A percentile compares a stretch with the other conserved stretches of the same genome.
Evolutionary conservation across 371 early-diverging fungal genomes (phyloP).

Genomic region (Fennellomyces sp.): DNA sequence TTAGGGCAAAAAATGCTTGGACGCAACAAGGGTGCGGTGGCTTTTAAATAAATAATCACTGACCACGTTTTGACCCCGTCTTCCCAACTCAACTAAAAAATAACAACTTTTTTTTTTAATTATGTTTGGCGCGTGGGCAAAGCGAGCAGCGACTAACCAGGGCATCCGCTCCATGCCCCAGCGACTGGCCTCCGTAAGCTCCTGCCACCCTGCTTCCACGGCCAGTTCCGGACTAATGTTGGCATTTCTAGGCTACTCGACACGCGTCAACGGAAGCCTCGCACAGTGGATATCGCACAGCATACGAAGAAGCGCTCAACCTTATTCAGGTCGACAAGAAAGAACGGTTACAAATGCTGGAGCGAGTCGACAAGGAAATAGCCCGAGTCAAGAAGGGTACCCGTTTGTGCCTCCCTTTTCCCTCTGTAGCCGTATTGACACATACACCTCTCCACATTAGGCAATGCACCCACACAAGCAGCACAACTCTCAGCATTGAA

Average conservation of each 20-base stretch:
- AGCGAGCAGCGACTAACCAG: constrained; percentile 1
- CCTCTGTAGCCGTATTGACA: not conserved
- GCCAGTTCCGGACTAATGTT: not conserved
- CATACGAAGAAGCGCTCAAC: constrained; percentile 80
- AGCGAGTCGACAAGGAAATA: constrained; percentile 50
- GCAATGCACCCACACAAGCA: constrained; percentile 24
- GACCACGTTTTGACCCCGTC: not conserved
- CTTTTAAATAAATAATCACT: not conserved
- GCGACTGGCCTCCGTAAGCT: constrained; percentile 1
- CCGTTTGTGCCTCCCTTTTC: not conserved
- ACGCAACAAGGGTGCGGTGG: not conserved
- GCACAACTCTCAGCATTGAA: constrained; percentile 56
- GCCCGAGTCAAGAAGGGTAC: constrained; percentile 55
- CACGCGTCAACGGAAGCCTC: constrained; percentile 19
- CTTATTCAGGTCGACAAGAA: constrained; percentile 68
- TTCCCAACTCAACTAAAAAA: not conserved
- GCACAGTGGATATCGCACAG: constrained; percentile 38
- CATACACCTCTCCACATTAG: no score
- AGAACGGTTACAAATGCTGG: constrained; percentile 59
- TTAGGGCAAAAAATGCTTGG: not conserved
- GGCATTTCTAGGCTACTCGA: constrained; percentile 12
- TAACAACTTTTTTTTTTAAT: not conserved
- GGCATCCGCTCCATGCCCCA: not conserved
- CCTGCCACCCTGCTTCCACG: not conserved
- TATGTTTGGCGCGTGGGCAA: constrained; percentile 6